phyloP scores from a whole-genome alignment of 2,329 filamentous ascomycete genomes.

The Teratosphaeria epicoccoides region DNA sequence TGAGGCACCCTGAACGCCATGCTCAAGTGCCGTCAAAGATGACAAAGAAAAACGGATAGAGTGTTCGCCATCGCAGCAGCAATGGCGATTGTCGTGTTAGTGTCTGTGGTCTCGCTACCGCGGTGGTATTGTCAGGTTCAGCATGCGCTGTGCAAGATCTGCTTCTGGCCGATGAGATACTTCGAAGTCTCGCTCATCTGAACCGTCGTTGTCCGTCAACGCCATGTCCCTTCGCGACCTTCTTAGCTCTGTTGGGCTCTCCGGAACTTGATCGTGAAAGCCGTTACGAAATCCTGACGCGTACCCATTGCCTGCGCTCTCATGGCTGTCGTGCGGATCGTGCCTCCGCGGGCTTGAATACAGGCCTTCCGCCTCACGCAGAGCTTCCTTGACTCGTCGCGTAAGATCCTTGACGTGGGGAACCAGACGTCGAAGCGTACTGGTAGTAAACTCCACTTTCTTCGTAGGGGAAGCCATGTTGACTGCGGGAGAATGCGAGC shows the following conservation, averaged over 20 bases:
- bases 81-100: not conserved
- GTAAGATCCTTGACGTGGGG: slow-evolving; percentile 40
- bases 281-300: slow-evolving; percentile 28
- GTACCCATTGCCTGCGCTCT: slow-evolving; percentile 8
- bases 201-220: slow-evolving; percentile 19
- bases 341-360: slow-evolving; percentile 33
- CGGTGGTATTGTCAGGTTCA: slow-evolving; percentile 9
- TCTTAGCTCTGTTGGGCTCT: slow-evolving; percentile 11
- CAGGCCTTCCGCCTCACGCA: slow-evolving; percentile 38
- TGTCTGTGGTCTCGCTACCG: not conserved
- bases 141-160: slow-evolving; percentile 10
- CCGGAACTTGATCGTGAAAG: slow-evolving; percentile 19
- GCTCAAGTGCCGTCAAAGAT: not conserved
- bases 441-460: slow-evolving; percentile 57
- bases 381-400: slow-evolving; percentile 37
- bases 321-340: slow-evolving; percentile 11
- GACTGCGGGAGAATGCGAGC: slow-evolving; percentile 17
- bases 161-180: slow-evolving; percentile 2
- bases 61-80: not conserved
- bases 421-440: slow-evolving; percentile 52
- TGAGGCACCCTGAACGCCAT: not conserved
- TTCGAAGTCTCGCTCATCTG: slow-evolving; percentile 5
- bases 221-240: slow-evolving; percentile 16
- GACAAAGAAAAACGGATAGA: not conserved
- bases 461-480: slow-evolving; percentile 26